These are phyloP conservation scores for Neltuma alba DNA, from an alignment of 306 rosid genomes.

Conservation along the genomic window DNA sequence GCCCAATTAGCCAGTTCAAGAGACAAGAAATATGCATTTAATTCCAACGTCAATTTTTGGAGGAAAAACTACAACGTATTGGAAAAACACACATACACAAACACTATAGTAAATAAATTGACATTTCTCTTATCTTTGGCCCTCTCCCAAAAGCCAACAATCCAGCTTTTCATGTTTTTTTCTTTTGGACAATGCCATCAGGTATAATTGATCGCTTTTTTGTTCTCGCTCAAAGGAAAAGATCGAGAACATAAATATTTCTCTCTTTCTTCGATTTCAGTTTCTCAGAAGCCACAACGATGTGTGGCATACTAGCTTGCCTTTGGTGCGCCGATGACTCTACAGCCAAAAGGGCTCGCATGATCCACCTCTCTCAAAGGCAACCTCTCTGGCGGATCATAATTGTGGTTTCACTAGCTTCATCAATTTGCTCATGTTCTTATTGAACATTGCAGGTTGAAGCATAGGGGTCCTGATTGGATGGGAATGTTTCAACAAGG, in stretches of 20 bases:
- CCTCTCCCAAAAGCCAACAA: neutral
- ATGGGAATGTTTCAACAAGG: slow-evolving; percentile 57
- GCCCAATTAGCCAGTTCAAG: neutral
- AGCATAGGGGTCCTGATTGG: slow-evolving; percentile 74
- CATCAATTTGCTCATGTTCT: no score
- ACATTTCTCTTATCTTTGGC: neutral
- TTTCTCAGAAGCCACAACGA: neutral
- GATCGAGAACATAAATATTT: neutral
- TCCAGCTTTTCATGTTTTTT: neutral
- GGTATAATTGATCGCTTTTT: no score
- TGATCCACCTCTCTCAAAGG: slow-evolving; percentile 7
- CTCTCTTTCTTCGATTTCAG: neutral
- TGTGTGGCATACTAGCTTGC: slow-evolving; percentile 2
- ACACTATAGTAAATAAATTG: neutral
- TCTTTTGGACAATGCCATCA: no score
- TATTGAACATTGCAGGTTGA: slow-evolving; percentile 41
- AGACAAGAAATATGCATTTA: neutral
- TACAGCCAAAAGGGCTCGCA: slow-evolving; percentile 2
- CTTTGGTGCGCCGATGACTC: neutral
- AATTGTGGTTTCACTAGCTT: no score
- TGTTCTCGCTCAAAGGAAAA: no score
- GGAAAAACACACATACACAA: no score
- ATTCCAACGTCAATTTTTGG: neutral
- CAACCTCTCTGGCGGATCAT: no score
- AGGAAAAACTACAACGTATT: neutral